Evolutionary conservation across 2,329 filamentous ascomycete species (phyloP).

Genomic region (Herpotrichia juniperi): DNA sequence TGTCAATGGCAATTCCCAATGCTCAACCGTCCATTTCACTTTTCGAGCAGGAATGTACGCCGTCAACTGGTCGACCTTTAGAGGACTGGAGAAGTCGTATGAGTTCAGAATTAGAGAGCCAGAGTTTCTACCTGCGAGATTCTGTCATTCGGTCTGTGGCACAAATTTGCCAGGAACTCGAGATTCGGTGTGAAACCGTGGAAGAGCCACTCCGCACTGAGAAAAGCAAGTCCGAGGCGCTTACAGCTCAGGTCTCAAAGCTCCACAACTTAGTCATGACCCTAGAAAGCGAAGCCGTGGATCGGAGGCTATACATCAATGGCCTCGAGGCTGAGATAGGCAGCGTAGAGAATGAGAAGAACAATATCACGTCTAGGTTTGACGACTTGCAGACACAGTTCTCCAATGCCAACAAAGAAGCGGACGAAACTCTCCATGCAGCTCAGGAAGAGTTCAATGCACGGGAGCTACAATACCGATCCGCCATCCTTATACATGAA

Average conservation of each 20-base stretch:
- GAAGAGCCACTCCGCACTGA: constrained; percentile 61
- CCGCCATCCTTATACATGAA: constrained; percentile 45
- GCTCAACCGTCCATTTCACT: constrained; percentile 27
- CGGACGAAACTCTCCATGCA: constrained; percentile 31
- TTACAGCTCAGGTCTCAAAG: constrained; percentile 38
- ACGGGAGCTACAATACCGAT: constrained; percentile 46
- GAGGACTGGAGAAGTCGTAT: constrained; percentile 59
- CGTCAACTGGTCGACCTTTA: constrained; percentile 34
- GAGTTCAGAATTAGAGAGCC: constrained; percentile 48
- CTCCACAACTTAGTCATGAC: constrained; percentile 45
- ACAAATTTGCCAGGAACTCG: constrained; percentile 62
- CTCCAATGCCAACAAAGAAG: constrained; percentile 41
- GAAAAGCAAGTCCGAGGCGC: constrained; percentile 39
- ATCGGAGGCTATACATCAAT: constrained; percentile 37
- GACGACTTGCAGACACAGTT: constrained; percentile 44
- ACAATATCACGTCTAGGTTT: constrained; percentile 43
- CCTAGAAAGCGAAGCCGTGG: constrained; percentile 31
- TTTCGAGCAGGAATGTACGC: constrained; percentile 49
- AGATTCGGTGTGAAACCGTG: constrained; percentile 60
- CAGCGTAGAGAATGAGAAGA: constrained; percentile 44
- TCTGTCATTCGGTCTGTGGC: constrained; percentile 56
- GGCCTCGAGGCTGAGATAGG: constrained; percentile 49
- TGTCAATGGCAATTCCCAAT: constrained; percentile 13
- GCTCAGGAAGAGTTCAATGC: constrained; percentile 27
- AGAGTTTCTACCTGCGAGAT: constrained; percentile 51